Conservation (phyloP, 352 stramenopile genomes). For the Globisporangium nagaii region DNA sequence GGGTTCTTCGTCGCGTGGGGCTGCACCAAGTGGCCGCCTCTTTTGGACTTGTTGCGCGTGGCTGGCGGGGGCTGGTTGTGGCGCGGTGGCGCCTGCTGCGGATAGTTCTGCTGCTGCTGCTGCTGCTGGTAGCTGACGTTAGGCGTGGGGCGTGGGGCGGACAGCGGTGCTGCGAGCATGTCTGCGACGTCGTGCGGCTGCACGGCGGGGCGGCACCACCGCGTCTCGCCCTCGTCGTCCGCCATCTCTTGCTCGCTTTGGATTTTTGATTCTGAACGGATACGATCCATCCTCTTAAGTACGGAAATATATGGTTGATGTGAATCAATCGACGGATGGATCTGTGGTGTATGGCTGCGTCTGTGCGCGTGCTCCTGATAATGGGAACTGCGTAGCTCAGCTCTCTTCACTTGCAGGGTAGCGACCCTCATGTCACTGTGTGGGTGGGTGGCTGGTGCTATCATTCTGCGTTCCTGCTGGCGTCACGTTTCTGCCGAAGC, state of each 20-base stretch:
- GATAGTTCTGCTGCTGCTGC: not conserved
- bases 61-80: not conserved
- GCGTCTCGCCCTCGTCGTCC: not conserved
- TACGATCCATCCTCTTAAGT: too few species aligned
- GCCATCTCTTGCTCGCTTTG: not conserved
- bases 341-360: too few species aligned
- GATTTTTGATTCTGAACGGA: too few species aligned
- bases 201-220: constrained; percentile 4
- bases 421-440: too few species aligned
- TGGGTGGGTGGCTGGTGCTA: not conserved
- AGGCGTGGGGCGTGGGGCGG: not conserved
- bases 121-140: not conserved
- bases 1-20: not conserved
- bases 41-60: not conserved
- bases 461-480: not conserved
- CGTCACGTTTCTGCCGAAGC: not conserved
- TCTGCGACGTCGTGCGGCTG: constrained; percentile 4
- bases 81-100: not conserved
- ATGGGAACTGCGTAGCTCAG: too few species aligned
- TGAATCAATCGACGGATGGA: too few species aligned
- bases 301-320: too few species aligned
- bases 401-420: too few species aligned
- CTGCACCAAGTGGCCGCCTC: not conserved
- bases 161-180: not conserved
- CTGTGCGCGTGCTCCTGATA: too few species aligned